Evolutionary conservation across 169 alveolate genomes (phyloP).

Genomic region (Plasmodium adleri): DNA sequence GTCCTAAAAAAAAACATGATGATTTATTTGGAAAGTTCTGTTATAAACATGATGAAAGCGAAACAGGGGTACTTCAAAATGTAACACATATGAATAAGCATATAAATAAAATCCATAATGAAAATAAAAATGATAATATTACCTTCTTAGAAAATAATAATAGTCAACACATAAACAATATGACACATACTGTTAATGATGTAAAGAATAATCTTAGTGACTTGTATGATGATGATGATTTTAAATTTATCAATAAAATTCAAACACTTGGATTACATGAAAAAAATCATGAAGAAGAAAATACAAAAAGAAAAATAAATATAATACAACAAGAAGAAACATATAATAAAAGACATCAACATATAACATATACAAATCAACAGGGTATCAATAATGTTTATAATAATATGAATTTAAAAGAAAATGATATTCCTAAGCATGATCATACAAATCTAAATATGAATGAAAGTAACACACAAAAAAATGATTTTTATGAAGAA

Average conservation of each 20-base stretch:
- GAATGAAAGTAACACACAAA: not conserved
- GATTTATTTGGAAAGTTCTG: no score
- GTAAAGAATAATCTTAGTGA: constrained; percentile 9
- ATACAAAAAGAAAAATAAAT: not conserved
- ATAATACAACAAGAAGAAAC: not conserved
- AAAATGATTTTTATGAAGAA: constrained; percentile 12
- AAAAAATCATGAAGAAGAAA: not conserved
- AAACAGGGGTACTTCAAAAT: no score
- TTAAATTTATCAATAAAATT: constrained; percentile 27
- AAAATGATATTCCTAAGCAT: not conserved
- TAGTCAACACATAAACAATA: not conserved
- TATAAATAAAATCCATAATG: no score
- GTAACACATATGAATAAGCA: no score
- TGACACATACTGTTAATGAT: not conserved
- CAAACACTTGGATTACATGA: constrained; percentile 1
- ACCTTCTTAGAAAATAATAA: not conserved
- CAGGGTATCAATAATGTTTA: not conserved
- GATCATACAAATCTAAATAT: not conserved
- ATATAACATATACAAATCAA: not conserved
- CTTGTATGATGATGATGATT: constrained; percentile 17
- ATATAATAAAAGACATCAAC: not conserved
- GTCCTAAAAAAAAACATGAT: no score
- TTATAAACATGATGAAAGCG: no score
- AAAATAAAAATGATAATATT: no score
- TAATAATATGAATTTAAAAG: not conserved